Conservation (phyloP, 768 basidiomycete genomes). For the Butyriboletus loyo region DNA sequence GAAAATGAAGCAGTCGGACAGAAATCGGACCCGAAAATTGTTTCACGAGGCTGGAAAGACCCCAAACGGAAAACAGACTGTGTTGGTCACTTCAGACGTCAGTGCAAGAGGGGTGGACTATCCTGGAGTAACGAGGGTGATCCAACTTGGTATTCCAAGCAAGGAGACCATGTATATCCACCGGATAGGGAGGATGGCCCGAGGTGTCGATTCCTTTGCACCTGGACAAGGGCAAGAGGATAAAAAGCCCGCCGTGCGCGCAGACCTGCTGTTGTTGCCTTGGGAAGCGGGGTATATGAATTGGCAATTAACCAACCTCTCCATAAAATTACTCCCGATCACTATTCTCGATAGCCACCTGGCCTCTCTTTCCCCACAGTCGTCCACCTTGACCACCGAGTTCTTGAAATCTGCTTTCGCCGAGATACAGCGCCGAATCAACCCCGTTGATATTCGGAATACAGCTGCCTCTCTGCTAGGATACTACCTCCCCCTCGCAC, state of each 20-base stretch:
- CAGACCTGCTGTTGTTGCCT: constrained; percentile 76
- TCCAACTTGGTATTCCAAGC: constrained; percentile 83
- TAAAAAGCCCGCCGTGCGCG: constrained; percentile 36
- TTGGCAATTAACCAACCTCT: constrained; percentile 60
- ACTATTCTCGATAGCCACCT: constrained; percentile 11
- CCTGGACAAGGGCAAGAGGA: not conserved
- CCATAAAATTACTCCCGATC: constrained; percentile 57
- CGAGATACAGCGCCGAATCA: constrained; percentile 35
- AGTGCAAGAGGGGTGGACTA: constrained; percentile 90
- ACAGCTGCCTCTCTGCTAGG: constrained; percentile 69
- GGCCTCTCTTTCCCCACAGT: constrained; percentile 9
- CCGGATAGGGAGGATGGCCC: constrained; percentile 82
- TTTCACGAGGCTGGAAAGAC: constrained; percentile 9
- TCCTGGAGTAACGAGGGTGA: constrained; percentile 82
- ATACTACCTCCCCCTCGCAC: constrained; percentile 58
- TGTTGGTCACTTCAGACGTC: constrained; percentile 85
- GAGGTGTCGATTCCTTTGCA: constrained; percentile 53
- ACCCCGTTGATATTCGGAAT: constrained; percentile 52
- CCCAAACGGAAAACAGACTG: constrained; percentile 40
- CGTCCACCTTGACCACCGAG: constrained; percentile 14
- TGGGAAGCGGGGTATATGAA: constrained; percentile 74
- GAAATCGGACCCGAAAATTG: constrained; percentile 25
- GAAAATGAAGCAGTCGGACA: constrained; percentile 41
- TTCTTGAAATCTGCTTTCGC: constrained; percentile 28
- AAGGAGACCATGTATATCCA: constrained; percentile 76